Evolutionary conservation across 139 green algal genomes (phyloP).

Genomic region (Pycnococcus provasolii): DNA sequence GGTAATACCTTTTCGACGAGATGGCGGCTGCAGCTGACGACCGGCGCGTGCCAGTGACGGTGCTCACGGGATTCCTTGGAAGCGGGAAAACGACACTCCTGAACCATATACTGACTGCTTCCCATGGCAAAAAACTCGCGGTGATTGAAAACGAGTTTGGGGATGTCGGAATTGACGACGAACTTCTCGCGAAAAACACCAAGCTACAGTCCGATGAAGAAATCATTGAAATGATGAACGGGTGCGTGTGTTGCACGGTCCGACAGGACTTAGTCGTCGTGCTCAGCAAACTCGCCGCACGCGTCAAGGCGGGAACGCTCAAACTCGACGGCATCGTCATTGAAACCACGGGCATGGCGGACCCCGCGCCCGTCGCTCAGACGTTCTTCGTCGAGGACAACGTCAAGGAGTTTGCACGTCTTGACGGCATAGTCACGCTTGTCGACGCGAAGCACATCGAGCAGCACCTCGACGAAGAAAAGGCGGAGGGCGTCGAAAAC

Average conservation of each 20-base stretch:
- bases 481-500: slow-evolving; percentile 56
- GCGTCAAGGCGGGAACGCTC: slow-evolving; percentile 13
- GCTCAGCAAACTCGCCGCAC: slow-evolving; percentile 10
- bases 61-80: slow-evolving; percentile 93
- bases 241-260: slow-evolving; percentile 93
- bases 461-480: slow-evolving; percentile 48
- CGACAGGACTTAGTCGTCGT: slow-evolving; percentile 8
- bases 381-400: slow-evolving; percentile 73
- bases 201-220: slow-evolving; percentile 46
- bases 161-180: slow-evolving; percentile 86
- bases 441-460: slow-evolving; percentile 47
- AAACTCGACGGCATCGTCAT: slow-evolving; percentile 87
- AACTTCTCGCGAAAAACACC: slow-evolving; percentile 28
- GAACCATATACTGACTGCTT: slow-evolving; percentile 77
- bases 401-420: slow-evolving; percentile 32
- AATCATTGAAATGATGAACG: slow-evolving; percentile 81
- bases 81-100: slow-evolving; percentile 74
- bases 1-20: slow-evolving; percentile 64
- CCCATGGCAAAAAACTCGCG: slow-evolving; percentile 28
- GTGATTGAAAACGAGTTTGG: slow-evolving; percentile 64
- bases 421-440: slow-evolving; percentile 77
- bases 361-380: slow-evolving; percentile 80
- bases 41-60: slow-evolving; percentile 57
- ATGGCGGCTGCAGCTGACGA: slow-evolving; percentile 38
- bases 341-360: slow-evolving; percentile 90